Evolutionary conservation across 495 filamentous ascomycete genomes (phyloP), one percentile per base, ranked within the genome.

Genomic region (Cercophora sp.): DNA sequence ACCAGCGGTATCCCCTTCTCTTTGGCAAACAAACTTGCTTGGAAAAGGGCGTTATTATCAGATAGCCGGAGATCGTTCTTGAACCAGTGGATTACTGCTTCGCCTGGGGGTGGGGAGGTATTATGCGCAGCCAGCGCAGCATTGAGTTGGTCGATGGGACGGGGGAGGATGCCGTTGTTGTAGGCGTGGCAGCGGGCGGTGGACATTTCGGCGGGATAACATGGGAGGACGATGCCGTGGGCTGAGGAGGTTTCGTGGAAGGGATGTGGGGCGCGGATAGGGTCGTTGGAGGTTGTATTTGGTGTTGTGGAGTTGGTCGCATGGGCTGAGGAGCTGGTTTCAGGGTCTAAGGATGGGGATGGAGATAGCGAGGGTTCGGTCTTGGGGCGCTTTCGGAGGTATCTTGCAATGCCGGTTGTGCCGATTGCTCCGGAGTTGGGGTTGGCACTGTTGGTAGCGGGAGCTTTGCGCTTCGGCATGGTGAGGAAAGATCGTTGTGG

Each of bases 11-110:
- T 74, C 0, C 78, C 74, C 13, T 82, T 69, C 23, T 81, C 77
- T 45, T 75, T 80, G 0, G 88, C 87, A 47, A 81, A 81, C 55
- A 84, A 71, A 35, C 77, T 83, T 2, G 91, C 91, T 53, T 80
- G 64, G 56, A 78, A 74, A 37, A 96, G 64, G 0, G 82, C 83
- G 15, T 83, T 84, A 59, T 96, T 96, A 60, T 96, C 91, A 5
- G 69, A 59, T 1, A 79, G 73, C 5, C 91, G 76, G 41, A 96
- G 68, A 65, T 96, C 91, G 50, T 81, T 82, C 66, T 94, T 93
- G 71, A 91, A 95, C 91, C 91, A 95, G 70, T 95, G 88, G 5
- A 96, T 81, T 0, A 96, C 88, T 0, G 85, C 83, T 23, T 80
- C 72, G 2, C 84, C 72, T 0, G 68, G 60, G 22, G 66, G 55